A percentile compares a stretch with the other conserved stretches of the same genome.
phyloP scores from a whole-genome alignment of 2,329 filamentous ascomycete species.

The Chlorencoelia australis region DNA sequence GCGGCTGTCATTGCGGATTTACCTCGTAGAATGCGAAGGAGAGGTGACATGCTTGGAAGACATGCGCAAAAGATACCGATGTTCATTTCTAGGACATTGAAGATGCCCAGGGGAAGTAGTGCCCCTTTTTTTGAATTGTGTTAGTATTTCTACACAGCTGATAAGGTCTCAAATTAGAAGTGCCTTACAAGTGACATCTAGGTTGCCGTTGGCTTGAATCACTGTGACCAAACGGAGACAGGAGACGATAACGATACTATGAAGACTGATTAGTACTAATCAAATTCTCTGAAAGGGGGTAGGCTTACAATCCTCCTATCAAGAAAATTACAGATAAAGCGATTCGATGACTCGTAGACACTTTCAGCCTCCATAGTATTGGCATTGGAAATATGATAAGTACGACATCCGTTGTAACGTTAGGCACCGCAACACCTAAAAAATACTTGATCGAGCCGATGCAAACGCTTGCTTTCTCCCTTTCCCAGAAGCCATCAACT shows the following conservation, averaged over 20 bases:
- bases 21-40: slow-evolving; percentile 1
- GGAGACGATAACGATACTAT: slow-evolving; percentile 1
- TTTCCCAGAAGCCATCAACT: not conserved
- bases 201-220: not conserved
- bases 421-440: not conserved
- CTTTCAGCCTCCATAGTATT: not conserved
- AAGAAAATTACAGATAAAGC: not conserved
- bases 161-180: too few species aligned
- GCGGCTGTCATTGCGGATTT: too few species aligned
- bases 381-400: not conserved
- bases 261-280: not conserved
- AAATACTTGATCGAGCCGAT: not conserved
- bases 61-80: slow-evolving; percentile 9
- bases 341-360: not conserved
- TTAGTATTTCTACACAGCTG: too few species aligned
- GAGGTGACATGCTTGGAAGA: slow-evolving; percentile 4
- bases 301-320: not conserved
- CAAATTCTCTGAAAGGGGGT: not conserved
- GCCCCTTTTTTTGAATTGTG: too few species aligned
- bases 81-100: slow-evolving; percentile 5
- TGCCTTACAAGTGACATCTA: slow-evolving; percentile 1
- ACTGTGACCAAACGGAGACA: slow-evolving; percentile 1
- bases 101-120: not conserved
- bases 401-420: not conserved
- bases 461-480: not conserved